phyloP scores from a whole-genome alignment of 805 yeast genomes.

The Nakazawaea populi region DNA sequence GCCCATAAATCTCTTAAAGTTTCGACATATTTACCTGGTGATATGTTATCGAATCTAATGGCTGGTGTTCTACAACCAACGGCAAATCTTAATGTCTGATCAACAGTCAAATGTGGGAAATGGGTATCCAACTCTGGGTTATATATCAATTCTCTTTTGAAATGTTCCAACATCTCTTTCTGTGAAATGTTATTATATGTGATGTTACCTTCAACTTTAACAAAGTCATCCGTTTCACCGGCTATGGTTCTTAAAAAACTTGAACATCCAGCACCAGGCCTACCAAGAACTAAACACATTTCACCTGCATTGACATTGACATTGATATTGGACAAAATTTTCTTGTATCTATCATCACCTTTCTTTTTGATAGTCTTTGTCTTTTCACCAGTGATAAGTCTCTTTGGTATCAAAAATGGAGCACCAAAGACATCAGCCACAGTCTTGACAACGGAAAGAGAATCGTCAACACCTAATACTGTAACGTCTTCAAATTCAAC shows the following conservation, averaged over 20 bases:
- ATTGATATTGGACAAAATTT: constrained; percentile 18
- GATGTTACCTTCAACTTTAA: constrained; percentile 40
- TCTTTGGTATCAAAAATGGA: constrained; percentile 12
- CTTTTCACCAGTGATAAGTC: background rate
- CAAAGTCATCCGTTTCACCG: constrained; percentile 30
- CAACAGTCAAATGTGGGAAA: constrained; percentile 52
- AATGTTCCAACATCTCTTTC: constrained; percentile 43
- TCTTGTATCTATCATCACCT: constrained; percentile 15
- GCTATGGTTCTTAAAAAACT: constrained; percentile 53
- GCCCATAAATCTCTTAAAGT: constrained; percentile 40
- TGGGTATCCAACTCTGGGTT: constrained; percentile 56
- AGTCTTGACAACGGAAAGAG: constrained; percentile 38
- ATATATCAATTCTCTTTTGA: constrained; percentile 43
- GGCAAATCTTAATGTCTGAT: constrained; percentile 43
- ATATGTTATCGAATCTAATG: constrained; percentile 36
- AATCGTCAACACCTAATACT: constrained; percentile 40
- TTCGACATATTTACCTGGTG: constrained; percentile 34
- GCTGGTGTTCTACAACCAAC: constrained; percentile 53
- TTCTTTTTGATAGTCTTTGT: background rate
- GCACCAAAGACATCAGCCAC: constrained; percentile 34
- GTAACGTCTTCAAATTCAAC: constrained; percentile 33
- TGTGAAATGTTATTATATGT: constrained; percentile 50
- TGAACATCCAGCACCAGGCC: constrained; percentile 71
- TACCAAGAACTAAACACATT: constrained; percentile 54
- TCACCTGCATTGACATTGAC: constrained; percentile 44